Conservation (phyloP, 2,329 filamentous ascomycete genomes). For the Venturia aucupariae region DNA sequence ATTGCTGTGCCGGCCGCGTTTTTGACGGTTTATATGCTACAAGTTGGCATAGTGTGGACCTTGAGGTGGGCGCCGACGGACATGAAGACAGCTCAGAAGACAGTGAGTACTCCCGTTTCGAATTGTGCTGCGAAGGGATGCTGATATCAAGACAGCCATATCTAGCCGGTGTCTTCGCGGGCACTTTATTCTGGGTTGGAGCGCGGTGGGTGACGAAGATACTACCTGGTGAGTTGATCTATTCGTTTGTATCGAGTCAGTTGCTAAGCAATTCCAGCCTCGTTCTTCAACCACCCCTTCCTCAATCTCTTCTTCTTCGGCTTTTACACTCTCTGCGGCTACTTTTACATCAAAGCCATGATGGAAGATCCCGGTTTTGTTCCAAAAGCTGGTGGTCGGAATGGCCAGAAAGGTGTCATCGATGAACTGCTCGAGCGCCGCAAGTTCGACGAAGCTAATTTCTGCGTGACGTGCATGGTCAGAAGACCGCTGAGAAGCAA, state of each 20-base stretch:
- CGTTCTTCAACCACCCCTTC: conserved; percentile 57
- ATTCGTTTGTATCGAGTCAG: neutral
- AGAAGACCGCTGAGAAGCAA: conserved; percentile 87
- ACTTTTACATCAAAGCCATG: conserved; percentile 86
- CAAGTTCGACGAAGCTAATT: conserved; percentile 91
- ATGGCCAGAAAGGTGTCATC: conserved; percentile 81
- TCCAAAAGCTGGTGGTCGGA: conserved; percentile 79
- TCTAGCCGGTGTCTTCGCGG: conserved; percentile 87
- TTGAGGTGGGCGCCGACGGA: conserved; percentile 76
- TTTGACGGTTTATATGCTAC: conserved; percentile 58
- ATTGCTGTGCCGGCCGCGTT: conserved; percentile 64
- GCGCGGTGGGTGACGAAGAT: conserved; percentile 67
- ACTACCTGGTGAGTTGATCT: conserved; percentile 51
- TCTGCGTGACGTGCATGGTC: conserved; percentile 92
- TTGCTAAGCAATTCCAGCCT: conserved; percentile 37
- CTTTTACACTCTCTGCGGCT: conserved; percentile 58
- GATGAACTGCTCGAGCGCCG: conserved; percentile 74
- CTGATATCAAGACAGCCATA: conserved; percentile 49
- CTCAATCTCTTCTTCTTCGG: conserved; percentile 67
- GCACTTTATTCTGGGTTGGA: conserved; percentile 71
- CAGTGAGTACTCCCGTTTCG: conserved; percentile 45
- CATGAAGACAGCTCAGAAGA: conserved; percentile 84
- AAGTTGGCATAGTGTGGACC: conserved; percentile 68
- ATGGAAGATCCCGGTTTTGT: conserved; percentile 84
- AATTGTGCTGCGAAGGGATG: conserved; percentile 24